Percentiles rank a stretch among this genome's conserved stretches.
phyloP scores from a whole-genome alignment of 176 grass and related monocot genomes.

The Stipa capillata region DNA sequence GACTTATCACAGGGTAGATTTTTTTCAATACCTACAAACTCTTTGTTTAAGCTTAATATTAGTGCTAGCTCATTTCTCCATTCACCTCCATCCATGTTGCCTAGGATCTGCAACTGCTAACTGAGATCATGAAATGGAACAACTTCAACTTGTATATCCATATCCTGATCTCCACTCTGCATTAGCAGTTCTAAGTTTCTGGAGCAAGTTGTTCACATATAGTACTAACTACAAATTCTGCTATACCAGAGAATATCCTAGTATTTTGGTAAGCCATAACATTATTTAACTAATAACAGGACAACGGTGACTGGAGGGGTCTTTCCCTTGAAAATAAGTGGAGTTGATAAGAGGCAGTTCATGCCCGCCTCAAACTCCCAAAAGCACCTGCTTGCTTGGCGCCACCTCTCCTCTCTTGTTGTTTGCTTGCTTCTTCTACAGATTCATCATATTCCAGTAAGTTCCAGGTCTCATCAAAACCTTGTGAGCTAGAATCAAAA shows the following conservation, averaged over 20 bases:
- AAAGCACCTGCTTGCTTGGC: neutral
- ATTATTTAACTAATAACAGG: neutral
- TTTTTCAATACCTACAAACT: neutral
- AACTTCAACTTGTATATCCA: conserved; percentile 1
- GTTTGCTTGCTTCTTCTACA: conserved; percentile 10
- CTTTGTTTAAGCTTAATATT: neutral
- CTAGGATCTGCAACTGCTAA: neutral
- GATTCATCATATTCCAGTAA: conserved; percentile 12
- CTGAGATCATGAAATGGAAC: neutral
- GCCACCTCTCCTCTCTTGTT: neutral
- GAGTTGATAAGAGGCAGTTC: neutral
- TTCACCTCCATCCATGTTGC: neutral
- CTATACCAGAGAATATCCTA: neutral
- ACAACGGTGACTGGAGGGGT: neutral
- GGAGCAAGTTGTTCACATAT: neutral
- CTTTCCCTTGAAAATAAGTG: neutral
- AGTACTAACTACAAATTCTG: neutral
- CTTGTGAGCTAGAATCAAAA: neutral
- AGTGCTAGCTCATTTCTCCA: neutral
- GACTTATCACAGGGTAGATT: conserved; percentile 21
- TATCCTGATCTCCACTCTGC: neutral
- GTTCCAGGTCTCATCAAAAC: conserved; percentile 2
- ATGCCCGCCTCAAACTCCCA: neutral
- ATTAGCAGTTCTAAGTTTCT: neutral
- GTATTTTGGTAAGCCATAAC: neutral